Percentiles rank a stretch among this genome's conserved stretches.
Evolutionary conservation across 2,329 filamentous ascomycete genomes (phyloP).

Genomic region (Cercospora sp.): DNA sequence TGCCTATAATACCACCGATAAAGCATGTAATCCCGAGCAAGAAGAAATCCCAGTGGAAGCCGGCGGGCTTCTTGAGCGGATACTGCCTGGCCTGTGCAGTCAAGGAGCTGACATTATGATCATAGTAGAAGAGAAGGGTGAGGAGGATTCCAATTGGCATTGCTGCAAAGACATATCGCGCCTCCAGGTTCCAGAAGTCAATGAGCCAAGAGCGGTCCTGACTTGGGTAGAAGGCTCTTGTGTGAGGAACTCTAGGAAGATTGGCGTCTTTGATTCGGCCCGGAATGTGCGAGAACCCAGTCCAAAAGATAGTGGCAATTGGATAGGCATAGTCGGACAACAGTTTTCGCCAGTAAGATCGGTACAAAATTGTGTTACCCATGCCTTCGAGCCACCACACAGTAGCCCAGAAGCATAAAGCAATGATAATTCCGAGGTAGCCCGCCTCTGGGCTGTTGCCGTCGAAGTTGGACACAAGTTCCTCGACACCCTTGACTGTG

Average conservation of each 20-base stretch:
- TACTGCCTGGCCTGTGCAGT: slow-evolving; percentile 59
- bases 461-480: slow-evolving; percentile 54
- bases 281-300: slow-evolving; percentile 55
- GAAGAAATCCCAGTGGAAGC: slow-evolving; percentile 64
- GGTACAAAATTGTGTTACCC: slow-evolving; percentile 48
- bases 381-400: slow-evolving; percentile 54
- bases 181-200: slow-evolving; percentile 54
- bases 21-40: slow-evolving; percentile 58
- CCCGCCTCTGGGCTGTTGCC: slow-evolving; percentile 45
- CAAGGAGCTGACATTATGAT: slow-evolving; percentile 57
- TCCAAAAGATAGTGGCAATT: slow-evolving; percentile 56
- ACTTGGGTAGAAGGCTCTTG: slow-evolving; percentile 51
- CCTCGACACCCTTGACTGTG: slow-evolving; percentile 57
- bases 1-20: slow-evolving; percentile 56
- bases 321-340: slow-evolving; percentile 56
- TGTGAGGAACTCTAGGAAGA: slow-evolving; percentile 46
- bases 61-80: slow-evolving; percentile 58
- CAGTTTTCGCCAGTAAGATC: slow-evolving; percentile 47
- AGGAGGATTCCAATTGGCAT: slow-evolving; percentile 56
- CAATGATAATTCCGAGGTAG: slow-evolving; percentile 53
- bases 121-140: slow-evolving; percentile 58
- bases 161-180: slow-evolving; percentile 56
- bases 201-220: slow-evolving; percentile 51
- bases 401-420: slow-evolving; percentile 54
- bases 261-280: slow-evolving; percentile 47